Base-by-base conservation (phyloP, 148 eudicot genomes). In the Cornus suecica region DNA sequence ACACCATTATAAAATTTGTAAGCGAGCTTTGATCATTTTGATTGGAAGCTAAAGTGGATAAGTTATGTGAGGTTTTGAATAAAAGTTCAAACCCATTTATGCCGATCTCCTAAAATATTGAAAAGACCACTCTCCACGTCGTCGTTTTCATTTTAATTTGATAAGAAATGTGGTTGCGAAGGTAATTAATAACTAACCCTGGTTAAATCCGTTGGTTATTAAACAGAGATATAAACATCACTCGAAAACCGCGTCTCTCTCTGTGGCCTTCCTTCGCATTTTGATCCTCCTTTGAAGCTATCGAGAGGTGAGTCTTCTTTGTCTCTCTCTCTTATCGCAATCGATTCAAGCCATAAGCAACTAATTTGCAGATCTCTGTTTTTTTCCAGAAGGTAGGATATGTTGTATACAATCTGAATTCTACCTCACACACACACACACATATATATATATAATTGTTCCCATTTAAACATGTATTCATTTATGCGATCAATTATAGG, bases 221-320 rank as follows among this genome's bases (percentile, higher is more conserved):
- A 48, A 48, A 48, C 15, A 48, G 54, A 48, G 15, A 48, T 16
- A 11, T 48, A 11, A 1, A 11, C 54, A 48, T 48, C 54, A 0
- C 54, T 48, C 20, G 15, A 13, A 16, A 48, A 48, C 54, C 62
- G 62, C 23, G 62, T 58, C 24, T 20, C 24, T 20, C 24, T n/a
- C 54, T 14, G 20, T 20, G 42, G 7, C 62, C 64, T 18, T 65
- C 20, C 62, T 23, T 30, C 23, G 16, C 65, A 31, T 32, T 60
- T 42, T 28, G 26, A 74, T 73, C 69, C 22, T 37, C n/a, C 61
- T 42, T 32, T 14, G 61, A 37, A 73, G 18, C 76, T 18, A 23
- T 25, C 25, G 26, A 27, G 77, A 42, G 77, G 77, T 74, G 52
- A 37, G 41, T 45, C 18, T 20, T 73, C 66, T 45, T 42, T n/a